Evolutionary conservation across 768 basidiomycete species (phyloP), one percentile per base, ranked within the genome.

Genomic region (Leucosporidium yakuticum): DNA sequence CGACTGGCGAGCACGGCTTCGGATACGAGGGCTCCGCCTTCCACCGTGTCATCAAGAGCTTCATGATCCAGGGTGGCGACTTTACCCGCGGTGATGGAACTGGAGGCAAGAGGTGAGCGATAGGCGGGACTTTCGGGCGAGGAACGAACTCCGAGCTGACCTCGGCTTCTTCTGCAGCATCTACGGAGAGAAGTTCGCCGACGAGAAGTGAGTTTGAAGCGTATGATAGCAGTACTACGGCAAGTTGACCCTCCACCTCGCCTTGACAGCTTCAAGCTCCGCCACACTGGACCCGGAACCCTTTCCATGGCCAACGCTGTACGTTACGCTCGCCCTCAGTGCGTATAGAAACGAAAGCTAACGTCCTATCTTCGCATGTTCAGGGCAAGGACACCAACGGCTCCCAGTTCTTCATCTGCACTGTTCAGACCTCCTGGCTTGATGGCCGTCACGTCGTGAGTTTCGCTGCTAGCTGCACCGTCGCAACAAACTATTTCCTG

Each of bases 11-110:
- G 75, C 85, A 84, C 74, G 90, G 87, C 23, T 95, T 83, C 77
- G 93, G 94, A 15, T 99, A 92, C 84, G 88, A 95, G 80, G 93
- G 91, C 54, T 93, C 91, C 68, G 87, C 87, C 74, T 99, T 99
- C 86, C 95, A 99, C 64, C 55, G 27, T 47, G 63, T 49, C 21
- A 47, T n/a, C 50, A 58, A 48, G 49, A 56, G 49, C 54, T 67
- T 73, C 68, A 69, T 90, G 90, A 92, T 95, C 74, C 94, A 97
- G 81, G 94, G 94, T 76, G 95, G 95, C 81, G 95, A 97, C 81
- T 99, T 97, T 81, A 96, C 90, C 89, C 78, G 75, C 87, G 84
- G 44, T 17, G 66, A 94, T 70, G 91, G 91, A 70, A 91, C 91
- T 74, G 91, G 91, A 73, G 91, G 91, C 79, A 91, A 92, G 85